A percentile compares a stretch with the other conserved stretches of the same genome.
phyloP scores from a whole-genome alignment of 345 rosid genomes.

The Bruguiera sexangula region DNA sequence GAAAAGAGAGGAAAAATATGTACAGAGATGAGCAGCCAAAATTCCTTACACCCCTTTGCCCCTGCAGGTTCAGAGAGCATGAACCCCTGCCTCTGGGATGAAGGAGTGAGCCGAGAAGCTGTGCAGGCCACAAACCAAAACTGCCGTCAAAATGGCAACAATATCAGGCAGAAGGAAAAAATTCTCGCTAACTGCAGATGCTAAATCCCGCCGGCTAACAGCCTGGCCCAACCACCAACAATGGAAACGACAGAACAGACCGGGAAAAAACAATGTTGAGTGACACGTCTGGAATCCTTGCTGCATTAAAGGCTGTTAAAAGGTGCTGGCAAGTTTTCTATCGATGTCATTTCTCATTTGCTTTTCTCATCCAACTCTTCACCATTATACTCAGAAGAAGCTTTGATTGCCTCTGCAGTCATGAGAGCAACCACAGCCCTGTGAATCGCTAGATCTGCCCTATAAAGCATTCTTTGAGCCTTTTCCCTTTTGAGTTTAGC shows the following conservation, averaged over 20 bases:
- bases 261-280: constrained; percentile 17
- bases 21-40: constrained; percentile 46
- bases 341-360: constrained; percentile 16
- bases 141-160: constrained; percentile 15
- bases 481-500: constrained; percentile 80
- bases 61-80: constrained; percentile 21
- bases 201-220: constrained; percentile 7
- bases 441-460: constrained; percentile 88
- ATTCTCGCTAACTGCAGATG: constrained; percentile 12
- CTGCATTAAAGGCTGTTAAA: constrained; percentile 1
- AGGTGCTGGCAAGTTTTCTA: constrained; percentile 19
- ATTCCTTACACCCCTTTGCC: constrained; percentile 34
- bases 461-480: constrained; percentile 68
- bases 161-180: constrained; percentile 18
- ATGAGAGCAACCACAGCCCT: constrained; percentile 82
- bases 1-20: constrained; percentile 24
- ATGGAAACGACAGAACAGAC: constrained; percentile 8
- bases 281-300: constrained; percentile 1
- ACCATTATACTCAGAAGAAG: constrained; percentile 40
- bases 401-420: constrained; percentile 82
- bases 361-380: constrained; percentile 32
- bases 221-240: constrained; percentile 3
- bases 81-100: constrained; percentile 23
- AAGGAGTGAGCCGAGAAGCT: constrained; percentile 14
- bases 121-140: constrained; percentile 11